A percentile compares a stretch with the other conserved stretches of the same genome.
Conservation (phyloP, 1,284 basidiomycete species). For the Sphaerobolus stellatus region DNA sequence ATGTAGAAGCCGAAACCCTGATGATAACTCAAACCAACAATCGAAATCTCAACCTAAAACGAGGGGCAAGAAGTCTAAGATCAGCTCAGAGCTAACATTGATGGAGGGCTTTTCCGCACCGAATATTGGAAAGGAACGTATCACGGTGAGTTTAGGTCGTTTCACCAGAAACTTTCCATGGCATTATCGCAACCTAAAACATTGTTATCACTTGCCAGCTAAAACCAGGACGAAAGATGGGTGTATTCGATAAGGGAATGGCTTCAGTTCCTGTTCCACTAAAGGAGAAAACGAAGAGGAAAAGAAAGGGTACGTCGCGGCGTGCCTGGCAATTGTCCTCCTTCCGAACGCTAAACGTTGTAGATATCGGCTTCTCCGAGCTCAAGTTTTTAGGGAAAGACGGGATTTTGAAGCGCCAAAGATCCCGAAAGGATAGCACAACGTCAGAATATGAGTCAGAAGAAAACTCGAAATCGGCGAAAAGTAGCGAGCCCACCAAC, state of each 20-base stretch:
- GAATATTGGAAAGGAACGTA: constrained; percentile 64
- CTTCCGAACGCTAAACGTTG: constrained; percentile 11
- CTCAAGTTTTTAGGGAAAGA: constrained; percentile 52
- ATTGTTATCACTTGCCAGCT: constrained; percentile 38
- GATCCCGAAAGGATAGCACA: no score
- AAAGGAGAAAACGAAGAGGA: constrained; percentile 20
- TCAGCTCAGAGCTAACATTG: constrained; percentile 57
- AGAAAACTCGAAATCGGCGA: no score
- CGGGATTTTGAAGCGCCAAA: no score
- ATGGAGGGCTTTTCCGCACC: constrained; percentile 73
- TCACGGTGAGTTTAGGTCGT: constrained; percentile 60
- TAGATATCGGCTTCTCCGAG: constrained; percentile 47
- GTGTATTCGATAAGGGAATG: constrained; percentile 72
- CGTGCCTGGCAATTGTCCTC: not conserved
- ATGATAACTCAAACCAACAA: constrained; percentile 15
- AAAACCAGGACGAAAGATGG: constrained; percentile 43
- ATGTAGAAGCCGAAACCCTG: constrained; percentile 10
- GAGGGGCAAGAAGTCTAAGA: constrained; percentile 30
- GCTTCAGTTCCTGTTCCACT: constrained; percentile 51
- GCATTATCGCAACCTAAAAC: not conserved
- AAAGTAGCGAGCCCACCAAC: no score
- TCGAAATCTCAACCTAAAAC: constrained; percentile 1
- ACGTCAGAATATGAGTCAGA: no score
- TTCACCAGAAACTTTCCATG: not conserved
- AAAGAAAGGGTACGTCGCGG: constrained; percentile 16